A percentile compares a stretch with the other conserved stretches of the same genome.
phyloP scores from a whole-genome alignment of 1,284 basidiomycete species.

The Pseudozyma pruni region DNA sequence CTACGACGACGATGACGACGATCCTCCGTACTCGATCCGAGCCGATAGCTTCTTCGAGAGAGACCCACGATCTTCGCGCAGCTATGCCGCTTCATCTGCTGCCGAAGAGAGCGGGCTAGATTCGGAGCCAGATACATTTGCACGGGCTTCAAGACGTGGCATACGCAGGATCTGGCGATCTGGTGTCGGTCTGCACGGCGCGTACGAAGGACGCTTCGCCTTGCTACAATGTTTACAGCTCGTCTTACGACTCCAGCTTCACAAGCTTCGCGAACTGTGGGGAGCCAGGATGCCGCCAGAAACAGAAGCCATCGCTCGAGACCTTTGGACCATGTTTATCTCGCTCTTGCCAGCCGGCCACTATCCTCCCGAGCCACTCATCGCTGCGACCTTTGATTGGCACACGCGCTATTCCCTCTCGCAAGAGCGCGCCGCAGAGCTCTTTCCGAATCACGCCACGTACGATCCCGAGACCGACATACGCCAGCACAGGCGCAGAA shows the following conservation, averaged over 20 bases:
- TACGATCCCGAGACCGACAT: conserved; percentile 38
- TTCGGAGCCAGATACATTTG: conserved; percentile 20
- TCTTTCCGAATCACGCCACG: conserved; percentile 29
- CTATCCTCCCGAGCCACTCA: conserved; percentile 45
- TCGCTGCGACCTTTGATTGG: conserved; percentile 51
- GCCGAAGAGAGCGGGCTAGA: conserved; percentile 32
- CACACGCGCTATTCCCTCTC: conserved; percentile 37
- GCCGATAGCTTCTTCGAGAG: conserved; percentile 41
- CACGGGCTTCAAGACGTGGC: conserved; percentile 27
- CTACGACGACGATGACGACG: conserved; percentile 1
- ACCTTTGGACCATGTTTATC: conserved; percentile 58
- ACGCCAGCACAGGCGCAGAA: conserved; percentile 34
- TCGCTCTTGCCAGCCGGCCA: conserved; percentile 37
- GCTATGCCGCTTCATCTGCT: conserved; percentile 33
- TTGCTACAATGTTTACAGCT: conserved; percentile 56
- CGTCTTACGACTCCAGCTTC: conserved; percentile 54
- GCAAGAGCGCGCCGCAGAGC: conserved; percentile 32
- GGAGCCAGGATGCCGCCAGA: conserved; percentile 41
- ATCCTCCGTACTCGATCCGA: conserved; percentile 24
- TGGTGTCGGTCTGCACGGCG: conserved; percentile 39
- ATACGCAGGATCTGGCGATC: conserved; percentile 31
- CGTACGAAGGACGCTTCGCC: conserved; percentile 41
- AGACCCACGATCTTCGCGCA: conserved; percentile 12
- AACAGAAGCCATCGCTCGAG: conserved; percentile 55
- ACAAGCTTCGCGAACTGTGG: conserved; percentile 38